Base-by-base conservation (phyloP, 805 yeast species). In the Sugiyamaella floridensis region DNA sequence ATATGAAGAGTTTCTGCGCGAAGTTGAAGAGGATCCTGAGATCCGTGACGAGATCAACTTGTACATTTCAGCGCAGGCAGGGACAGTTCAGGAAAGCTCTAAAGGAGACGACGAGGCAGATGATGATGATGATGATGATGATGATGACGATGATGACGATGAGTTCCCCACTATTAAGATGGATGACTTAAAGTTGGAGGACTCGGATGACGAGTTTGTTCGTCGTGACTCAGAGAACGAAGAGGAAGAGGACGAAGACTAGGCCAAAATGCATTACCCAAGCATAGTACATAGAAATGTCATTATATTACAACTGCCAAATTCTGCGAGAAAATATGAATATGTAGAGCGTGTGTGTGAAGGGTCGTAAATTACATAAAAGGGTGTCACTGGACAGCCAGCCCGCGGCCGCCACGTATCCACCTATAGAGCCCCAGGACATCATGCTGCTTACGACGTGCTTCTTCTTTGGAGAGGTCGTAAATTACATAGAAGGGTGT, bases 181-280 rank as follows among this genome's bases (percentile, higher is more conserved):
- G 56, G 95, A 88, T 64, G 96, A 87, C 69, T 74, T 87, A 63
- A 55, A 53, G 41, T 76, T 87, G 72, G 95, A 87, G 62, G 95
- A 86, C 67, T 75, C 86, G 65, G 95, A 87, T 62, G 95, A 85
- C 55, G 85, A 53, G 20, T 28, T 43, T 20, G 11, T 18, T 9
- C 28, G n/a, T 18, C 20, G 15, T 2, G 45, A 15, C 14, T 16
- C 46, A 8, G 46, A 29, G 11, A 20, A 32, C 7, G 34, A 20
- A 43, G 34, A 43, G 32, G 46, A 11, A 12, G 22, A 44, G 19
- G 44, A 44, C 22, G 20, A 29, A 22, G 19, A 19, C 15, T 11
- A 11, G 26, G 26, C 16, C 9, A 10, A 18, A 2, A 10, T n/a
- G 41, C 43, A 19, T 42, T 42, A 18, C 22, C 26, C 9, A 11